Conservation (phyloP, 129 eudicot genomes). For the Sambucus nigra region DNA sequence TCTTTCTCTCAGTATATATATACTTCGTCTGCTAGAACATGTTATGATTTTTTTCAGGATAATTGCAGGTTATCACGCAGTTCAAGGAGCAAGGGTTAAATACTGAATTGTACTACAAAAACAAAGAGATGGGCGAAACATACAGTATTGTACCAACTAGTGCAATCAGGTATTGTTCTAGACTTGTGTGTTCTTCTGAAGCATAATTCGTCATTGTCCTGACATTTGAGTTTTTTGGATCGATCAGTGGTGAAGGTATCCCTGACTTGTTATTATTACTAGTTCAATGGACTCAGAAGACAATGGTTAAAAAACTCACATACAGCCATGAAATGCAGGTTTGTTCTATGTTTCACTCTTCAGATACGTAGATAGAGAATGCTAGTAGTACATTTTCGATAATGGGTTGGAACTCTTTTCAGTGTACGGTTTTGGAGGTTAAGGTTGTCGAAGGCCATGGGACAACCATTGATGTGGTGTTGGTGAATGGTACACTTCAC, state of each 20-base stretch:
- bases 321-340: slow-evolving; percentile 73
- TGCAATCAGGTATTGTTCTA: slow-evolving; percentile 65
- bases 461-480: slow-evolving; percentile 87
- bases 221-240: slow-evolving; percentile 11
- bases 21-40: not conserved
- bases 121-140: slow-evolving; percentile 92
- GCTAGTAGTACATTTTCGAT: not conserved
- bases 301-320: slow-evolving; percentile 81
- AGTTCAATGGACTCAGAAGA: slow-evolving; percentile 92
- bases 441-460: slow-evolving; percentile 98
- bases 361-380: not conserved
- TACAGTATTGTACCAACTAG: slow-evolving; percentile 90
- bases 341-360: slow-evolving; percentile 7
- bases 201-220: slow-evolving; percentile 1
- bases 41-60: slow-evolving; percentile 12
- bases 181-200: not conserved
- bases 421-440: slow-evolving; percentile 99
- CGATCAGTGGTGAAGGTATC: slow-evolving; percentile 89
- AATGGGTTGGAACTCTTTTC: slow-evolving; percentile 14
- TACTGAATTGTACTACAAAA: slow-evolving; percentile 81
- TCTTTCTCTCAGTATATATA: not conserved
- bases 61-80: slow-evolving; percentile 57
- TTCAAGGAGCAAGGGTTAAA: slow-evolving; percentile 93
- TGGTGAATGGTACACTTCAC: slow-evolving; percentile 93
- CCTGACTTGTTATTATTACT: slow-evolving; percentile 73